Base-by-base conservation (phyloP, 2,329 filamentous ascomycete genomes). In the Pestalotiopsis sp. region DNA sequence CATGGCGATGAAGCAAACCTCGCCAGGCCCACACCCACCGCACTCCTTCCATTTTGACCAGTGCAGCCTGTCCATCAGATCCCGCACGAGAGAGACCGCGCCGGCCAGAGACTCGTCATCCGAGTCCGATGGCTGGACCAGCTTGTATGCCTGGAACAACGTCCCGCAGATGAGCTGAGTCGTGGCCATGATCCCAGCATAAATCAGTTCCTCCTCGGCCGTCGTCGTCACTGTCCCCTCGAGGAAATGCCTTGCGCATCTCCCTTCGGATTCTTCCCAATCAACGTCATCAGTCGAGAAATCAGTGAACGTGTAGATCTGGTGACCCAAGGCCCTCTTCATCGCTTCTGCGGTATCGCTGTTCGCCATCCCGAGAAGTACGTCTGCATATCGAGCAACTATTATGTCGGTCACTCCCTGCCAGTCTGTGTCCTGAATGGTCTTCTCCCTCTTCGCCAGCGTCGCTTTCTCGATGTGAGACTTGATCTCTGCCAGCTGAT, bases 391-490 rank as follows among this genome's bases (percentile, higher is more conserved):
- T 1, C 92, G 85, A 4, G 82, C 77, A 4, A 93, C 83, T 4
- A 94, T 81, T 83, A 92, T 85, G 73, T 95, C 92, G 0, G 86
- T 84, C 1, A 92, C 81, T 0, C 81, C 84, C 75, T 94, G 92
- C 92, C 92, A 94, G 73, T 93, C 81, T 31, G 87, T 75, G 38
- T 27, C 20, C 68, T 6, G 49, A 41, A 5, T 70, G 2, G 9
- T 14, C 4, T 2, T 11, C 20, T n/a, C 11, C 14, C 11, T 3
- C 36, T 7, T 27, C 36, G 4, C 25, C 78, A 61, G 2, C 11
- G 27, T 88, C 78, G 0, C 75, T 68, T 2, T 78, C 23, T 67
- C 65, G 23, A 92, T 76, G 23, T 88, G 84, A 0, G 74, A 70
- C 58, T 82, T 80, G 64, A 85, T 78, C 6, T 73, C 76, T 23